A percentile compares a stretch with the other conserved stretches of the same genome.
phyloP scores from a whole-genome alignment of 768 basidiomycete species.

The Suillus discolor region DNA sequence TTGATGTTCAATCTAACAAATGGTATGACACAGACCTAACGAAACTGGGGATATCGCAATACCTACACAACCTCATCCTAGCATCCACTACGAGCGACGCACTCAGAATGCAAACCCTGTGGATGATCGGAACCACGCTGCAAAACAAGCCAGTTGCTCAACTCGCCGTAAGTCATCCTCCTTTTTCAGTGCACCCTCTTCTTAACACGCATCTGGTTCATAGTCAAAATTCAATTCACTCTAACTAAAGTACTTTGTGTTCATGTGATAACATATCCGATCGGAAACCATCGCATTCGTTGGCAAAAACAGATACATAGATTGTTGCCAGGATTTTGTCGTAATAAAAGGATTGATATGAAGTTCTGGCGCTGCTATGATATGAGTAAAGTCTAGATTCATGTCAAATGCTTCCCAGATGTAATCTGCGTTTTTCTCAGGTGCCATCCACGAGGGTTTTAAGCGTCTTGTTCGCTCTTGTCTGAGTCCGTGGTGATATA shows the following conservation, averaged over 20 bases:
- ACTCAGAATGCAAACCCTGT: slow-evolving; percentile 69
- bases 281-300: too few relatives aligned
- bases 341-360: too few relatives aligned
- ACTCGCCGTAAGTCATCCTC: slow-evolving; percentile 52
- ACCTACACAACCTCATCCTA: slow-evolving; percentile 65
- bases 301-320: too few relatives aligned
- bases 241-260: slow-evolving; percentile 9
- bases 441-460: neutral
- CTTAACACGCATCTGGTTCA: neutral
- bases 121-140: slow-evolving; percentile 88
- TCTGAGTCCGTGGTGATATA: neutral
- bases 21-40: slow-evolving; percentile 62
- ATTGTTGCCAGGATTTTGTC: too few relatives aligned
- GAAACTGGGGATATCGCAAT: slow-evolving; percentile 78
- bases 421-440: too few relatives aligned
- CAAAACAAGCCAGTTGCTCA: slow-evolving; percentile 92
- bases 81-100: slow-evolving; percentile 55
- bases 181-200: too few relatives aligned
- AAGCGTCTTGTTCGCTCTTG: too few relatives aligned
- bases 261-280: slow-evolving; percentile 31
- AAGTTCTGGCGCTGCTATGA: too few relatives aligned
- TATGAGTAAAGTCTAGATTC: too few relatives aligned
- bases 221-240: neutral
- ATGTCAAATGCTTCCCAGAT: too few relatives aligned
- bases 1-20: slow-evolving; percentile 4